These are phyloP conservation scores for Penicillium freii DNA, from an alignment of 2,329 filamentous ascomycete species.

Conservation along the genomic window DNA sequence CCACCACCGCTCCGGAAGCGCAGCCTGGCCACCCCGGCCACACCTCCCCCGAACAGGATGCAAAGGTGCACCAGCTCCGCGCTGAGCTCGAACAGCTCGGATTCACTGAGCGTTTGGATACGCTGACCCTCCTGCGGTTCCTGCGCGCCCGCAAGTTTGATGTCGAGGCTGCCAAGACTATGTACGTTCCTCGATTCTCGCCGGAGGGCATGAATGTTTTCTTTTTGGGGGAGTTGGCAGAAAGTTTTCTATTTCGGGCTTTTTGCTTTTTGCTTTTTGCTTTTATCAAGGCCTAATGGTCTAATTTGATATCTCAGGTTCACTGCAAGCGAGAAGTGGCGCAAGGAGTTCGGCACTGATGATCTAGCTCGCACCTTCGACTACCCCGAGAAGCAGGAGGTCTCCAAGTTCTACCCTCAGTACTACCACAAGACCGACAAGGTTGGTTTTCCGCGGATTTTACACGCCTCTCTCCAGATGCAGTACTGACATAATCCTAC, in stretches of 20 bases:
- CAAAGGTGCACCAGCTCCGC: constrained; percentile 81
- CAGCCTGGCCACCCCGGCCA: constrained; percentile 82
- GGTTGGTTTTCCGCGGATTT: constrained; percentile 37
- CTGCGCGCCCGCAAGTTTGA: constrained; percentile 94
- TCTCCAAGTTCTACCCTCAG: constrained; percentile 92
- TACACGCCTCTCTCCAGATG: background rate
- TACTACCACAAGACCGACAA: constrained; percentile 86
- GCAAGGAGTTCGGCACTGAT: constrained; percentile 81
- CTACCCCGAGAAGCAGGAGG: constrained; percentile 78
- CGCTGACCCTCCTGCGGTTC: constrained; percentile 87
- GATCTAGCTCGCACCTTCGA: constrained; percentile 76
- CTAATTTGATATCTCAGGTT: constrained; percentile 63
- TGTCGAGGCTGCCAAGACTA: constrained; percentile 76
- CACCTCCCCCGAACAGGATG: constrained; percentile 82
- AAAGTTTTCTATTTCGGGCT: background rate
- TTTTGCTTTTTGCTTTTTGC: background rate
- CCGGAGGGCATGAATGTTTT: constrained; percentile 3
- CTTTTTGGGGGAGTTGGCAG: background rate
- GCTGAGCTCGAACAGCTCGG: constrained; percentile 79
- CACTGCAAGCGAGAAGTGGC: constrained; percentile 84
- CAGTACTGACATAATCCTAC: background rate
- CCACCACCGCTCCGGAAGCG: constrained; percentile 68
- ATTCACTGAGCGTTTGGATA: constrained; percentile 82
- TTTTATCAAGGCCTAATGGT: background rate
- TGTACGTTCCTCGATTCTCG: constrained; percentile 59